Percentiles rank a stretch among this genome's conserved stretches.
Conservation (phyloP, 2,329 filamentous ascomycete species). For the Drechmeria coniospora region DNA sequence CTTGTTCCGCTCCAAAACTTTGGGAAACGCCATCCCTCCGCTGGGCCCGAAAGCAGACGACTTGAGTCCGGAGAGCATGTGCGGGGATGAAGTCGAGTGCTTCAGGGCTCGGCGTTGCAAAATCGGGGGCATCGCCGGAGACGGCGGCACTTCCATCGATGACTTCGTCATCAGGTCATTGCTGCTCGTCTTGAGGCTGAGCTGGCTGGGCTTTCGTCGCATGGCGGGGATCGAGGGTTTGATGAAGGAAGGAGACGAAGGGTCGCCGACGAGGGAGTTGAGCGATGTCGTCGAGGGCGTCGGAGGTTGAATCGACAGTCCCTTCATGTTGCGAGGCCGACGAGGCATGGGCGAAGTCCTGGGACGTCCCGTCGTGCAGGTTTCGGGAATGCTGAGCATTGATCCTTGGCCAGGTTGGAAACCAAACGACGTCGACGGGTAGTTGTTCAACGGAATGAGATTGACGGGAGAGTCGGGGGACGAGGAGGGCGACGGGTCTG, state of each 20-base stretch:
- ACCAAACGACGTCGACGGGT: constrained; percentile 44
- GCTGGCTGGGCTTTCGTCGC: constrained; percentile 60
- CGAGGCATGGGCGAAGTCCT: constrained; percentile 56
- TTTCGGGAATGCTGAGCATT: constrained; percentile 27
- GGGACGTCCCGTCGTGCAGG: constrained; percentile 32
- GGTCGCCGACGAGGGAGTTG: constrained; percentile 42
- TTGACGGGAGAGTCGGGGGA: constrained; percentile 82
- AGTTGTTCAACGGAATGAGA: constrained; percentile 54
- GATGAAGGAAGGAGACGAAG: constrained; percentile 62
- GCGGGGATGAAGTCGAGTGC: constrained; percentile 51
- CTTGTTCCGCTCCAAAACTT: constrained; percentile 43
- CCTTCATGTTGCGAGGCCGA: constrained; percentile 70
- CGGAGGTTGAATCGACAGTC: constrained; percentile 60
- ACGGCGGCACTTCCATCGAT: constrained; percentile 37
- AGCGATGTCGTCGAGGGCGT: constrained; percentile 29
- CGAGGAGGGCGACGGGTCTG: constrained; percentile 79
- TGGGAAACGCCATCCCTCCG: constrained; percentile 50
- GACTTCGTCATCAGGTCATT: constrained; percentile 35
- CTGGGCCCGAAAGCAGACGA: constrained; percentile 43
- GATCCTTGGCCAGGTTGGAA: constrained; percentile 19
- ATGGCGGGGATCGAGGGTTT: constrained; percentile 59
- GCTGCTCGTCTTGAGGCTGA: constrained; percentile 61
- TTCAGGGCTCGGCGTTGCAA: constrained; percentile 47
- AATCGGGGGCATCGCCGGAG: constrained; percentile 41
- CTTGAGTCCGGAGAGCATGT: constrained; percentile 45